Conservation (phyloP, 768 basidiomycete genomes). For the Suillus decipiens region DNA sequence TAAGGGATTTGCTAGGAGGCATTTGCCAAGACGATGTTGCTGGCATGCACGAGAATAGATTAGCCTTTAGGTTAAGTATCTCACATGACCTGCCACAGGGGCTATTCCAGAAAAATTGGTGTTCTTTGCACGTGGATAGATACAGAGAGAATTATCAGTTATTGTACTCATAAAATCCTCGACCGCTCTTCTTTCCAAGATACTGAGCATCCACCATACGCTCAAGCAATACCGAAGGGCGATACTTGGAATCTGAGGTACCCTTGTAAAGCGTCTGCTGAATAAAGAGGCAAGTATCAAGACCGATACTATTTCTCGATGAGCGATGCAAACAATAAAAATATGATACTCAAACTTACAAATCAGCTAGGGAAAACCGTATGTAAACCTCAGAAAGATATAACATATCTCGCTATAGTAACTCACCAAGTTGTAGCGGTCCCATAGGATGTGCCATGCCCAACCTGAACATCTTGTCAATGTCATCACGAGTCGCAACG, state of each 20-base stretch:
- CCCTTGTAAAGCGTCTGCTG: conserved; percentile 88
- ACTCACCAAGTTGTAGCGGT: conserved; percentile 78
- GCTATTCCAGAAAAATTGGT: background rate
- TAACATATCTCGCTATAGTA: background rate
- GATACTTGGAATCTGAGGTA: conserved; percentile 93
- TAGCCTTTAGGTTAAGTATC: background rate
- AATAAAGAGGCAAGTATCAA: conserved; percentile 94
- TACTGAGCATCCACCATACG: conserved; percentile 97
- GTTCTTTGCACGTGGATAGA: conserved; percentile 2
- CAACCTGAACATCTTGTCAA: conserved; percentile 90
- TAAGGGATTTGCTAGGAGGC: conserved; percentile 16
- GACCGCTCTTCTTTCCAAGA: conserved; percentile 90
- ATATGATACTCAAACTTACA: conserved; percentile 24
- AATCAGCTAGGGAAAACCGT: conserved; percentile 25
- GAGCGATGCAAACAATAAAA: background rate
- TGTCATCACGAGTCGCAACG: conserved; percentile 90
- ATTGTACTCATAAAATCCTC: conserved; percentile 90
- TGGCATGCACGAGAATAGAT: background rate
- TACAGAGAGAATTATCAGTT: conserved; percentile 13
- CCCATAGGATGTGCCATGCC: conserved; percentile 98
- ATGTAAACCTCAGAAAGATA: conserved; percentile 10
- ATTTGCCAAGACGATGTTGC: conserved; percentile 14
- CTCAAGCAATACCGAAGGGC: conserved; percentile 85
- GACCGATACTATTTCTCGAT: conserved; percentile 74
- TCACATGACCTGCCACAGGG: conserved; percentile 4